Percentiles rank a stretch among this genome's conserved stretches.
These are phyloP conservation scores for Gossypium longicalyx DNA, from an alignment of 345 rosid species.

Conservation along the genomic window DNA sequence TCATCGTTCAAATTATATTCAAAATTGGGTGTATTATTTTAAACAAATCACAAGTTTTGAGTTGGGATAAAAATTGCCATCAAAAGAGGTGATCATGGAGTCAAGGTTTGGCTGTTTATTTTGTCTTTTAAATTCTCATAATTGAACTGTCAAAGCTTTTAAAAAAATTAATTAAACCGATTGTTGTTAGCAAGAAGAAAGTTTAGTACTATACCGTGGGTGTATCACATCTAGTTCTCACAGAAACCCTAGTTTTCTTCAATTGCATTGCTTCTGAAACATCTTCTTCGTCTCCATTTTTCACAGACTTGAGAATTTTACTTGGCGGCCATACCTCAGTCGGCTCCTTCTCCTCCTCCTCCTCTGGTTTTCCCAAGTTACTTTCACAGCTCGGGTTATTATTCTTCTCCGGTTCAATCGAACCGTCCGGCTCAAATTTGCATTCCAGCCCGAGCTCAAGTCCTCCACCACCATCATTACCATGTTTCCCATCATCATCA, in stretches of 20 bases:
- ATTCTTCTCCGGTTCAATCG: slow-evolving; percentile 19
- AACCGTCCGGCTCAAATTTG: slow-evolving; percentile 25
- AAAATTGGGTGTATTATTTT: too few relatives aligned
- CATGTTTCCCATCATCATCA: not conserved
- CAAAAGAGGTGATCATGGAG: too few relatives aligned
- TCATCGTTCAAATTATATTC: too few relatives aligned
- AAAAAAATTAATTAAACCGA: not conserved
- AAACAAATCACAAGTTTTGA: too few relatives aligned
- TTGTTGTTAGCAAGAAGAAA: not conserved
- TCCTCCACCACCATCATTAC: slow-evolving; percentile 10
- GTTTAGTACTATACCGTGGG: slow-evolving; percentile 43
- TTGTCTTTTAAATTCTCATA: too few relatives aligned
- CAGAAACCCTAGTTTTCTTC: slow-evolving; percentile 79
- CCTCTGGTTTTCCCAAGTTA: slow-evolving; percentile 22
- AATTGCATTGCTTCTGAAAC: slow-evolving; percentile 32
- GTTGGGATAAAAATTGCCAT: too few relatives aligned
- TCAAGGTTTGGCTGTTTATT: too few relatives aligned
- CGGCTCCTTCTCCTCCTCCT: slow-evolving; percentile 24
- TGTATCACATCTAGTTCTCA: slow-evolving; percentile 79
- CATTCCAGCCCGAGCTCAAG: slow-evolving; percentile 34
- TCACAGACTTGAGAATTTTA: slow-evolving; percentile 38
- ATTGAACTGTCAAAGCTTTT: not conserved
- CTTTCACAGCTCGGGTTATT: slow-evolving; percentile 19
- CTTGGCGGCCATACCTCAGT: slow-evolving; percentile 34
- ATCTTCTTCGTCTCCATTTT: slow-evolving; percentile 43